These are phyloP conservation scores for Penicillium paneum DNA, from an alignment of 2,329 filamentous ascomycete species.

Conservation along the genomic window DNA sequence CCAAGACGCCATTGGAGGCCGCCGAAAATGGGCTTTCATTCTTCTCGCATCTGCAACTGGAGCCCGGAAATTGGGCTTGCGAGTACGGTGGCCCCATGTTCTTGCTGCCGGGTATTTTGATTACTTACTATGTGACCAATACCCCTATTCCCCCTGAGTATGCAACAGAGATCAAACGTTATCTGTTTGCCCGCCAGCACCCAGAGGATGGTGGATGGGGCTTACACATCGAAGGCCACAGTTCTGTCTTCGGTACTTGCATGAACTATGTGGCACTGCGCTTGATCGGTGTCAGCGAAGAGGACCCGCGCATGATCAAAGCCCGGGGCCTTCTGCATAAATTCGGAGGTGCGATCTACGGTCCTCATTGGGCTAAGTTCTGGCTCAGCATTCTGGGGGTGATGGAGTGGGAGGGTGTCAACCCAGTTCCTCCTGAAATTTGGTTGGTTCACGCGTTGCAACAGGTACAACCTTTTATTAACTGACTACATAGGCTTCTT, in stretches of 20 bases:
- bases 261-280: slow-evolving; percentile 84
- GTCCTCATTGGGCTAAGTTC: slow-evolving; percentile 96
- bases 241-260: slow-evolving; percentile 81
- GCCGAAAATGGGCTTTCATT: slow-evolving; percentile 81
- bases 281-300: slow-evolving; percentile 75
- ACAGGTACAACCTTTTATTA: slow-evolving; percentile 4
- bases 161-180: slow-evolving; percentile 85
- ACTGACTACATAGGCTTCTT: slow-evolving; percentile 53
- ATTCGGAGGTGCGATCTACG: slow-evolving; percentile 77
- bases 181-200: slow-evolving; percentile 80
- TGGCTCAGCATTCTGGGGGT: slow-evolving; percentile 85
- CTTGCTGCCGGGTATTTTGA: slow-evolving; percentile 77
- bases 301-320: slow-evolving; percentile 80
- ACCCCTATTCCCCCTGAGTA: slow-evolving; percentile 78
- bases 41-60: slow-evolving; percentile 84
- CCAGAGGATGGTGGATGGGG: slow-evolving; percentile 95
- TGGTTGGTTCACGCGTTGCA: slow-evolving; percentile 55
- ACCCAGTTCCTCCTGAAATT: slow-evolving; percentile 87
- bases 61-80: slow-evolving; percentile 90
- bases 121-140: slow-evolving; percentile 84
- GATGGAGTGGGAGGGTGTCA: slow-evolving; percentile 85
- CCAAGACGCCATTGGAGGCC: slow-evolving; percentile 71
- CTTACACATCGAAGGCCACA: slow-evolving; percentile 89
- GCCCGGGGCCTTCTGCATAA: slow-evolving; percentile 78
- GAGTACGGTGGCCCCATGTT: slow-evolving; percentile 99